phyloP scores from a whole-genome alignment of 139 green algal genomes.

The Chlamydomonas schloesseri region DNA sequence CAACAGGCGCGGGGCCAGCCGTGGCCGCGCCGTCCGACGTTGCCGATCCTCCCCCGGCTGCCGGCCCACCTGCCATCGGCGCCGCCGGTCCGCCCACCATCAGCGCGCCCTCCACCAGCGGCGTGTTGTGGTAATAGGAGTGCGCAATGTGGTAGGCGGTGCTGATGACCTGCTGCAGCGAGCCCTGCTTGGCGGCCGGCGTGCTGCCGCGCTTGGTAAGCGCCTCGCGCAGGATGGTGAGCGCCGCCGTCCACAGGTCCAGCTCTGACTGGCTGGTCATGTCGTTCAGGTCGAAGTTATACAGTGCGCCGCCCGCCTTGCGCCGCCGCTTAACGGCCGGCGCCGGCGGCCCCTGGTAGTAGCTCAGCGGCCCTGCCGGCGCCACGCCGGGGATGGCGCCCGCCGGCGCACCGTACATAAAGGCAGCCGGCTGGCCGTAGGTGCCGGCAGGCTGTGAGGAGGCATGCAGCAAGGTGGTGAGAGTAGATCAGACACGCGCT shows the following conservation, averaged over 20 bases:
- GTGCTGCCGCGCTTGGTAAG: not conserved
- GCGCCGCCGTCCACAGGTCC: constrained; percentile 8
- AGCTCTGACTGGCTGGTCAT: constrained; percentile 9
- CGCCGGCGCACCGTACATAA: not conserved
- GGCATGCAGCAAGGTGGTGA: too few species aligned
- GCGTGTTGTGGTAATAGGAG: not conserved
- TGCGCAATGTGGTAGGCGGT: constrained; percentile 1
- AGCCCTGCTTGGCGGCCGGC: not conserved
- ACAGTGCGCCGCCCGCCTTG: not conserved
- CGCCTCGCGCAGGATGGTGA: not conserved
- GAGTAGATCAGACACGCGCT: too few species aligned
- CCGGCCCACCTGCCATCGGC: too few species aligned
- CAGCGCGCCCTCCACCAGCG: not conserved
- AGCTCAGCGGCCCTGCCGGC: not conserved
- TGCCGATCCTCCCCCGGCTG: not conserved
- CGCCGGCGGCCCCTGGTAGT: constrained; percentile 17
- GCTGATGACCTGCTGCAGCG: not conserved
- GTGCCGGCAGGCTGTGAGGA: too few species aligned
- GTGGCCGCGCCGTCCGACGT: not conserved
- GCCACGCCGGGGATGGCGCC: not conserved
- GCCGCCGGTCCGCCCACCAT: too few species aligned
- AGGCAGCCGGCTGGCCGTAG: not conserved
- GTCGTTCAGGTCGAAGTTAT: not conserved
- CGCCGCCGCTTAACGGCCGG: constrained; percentile 6
- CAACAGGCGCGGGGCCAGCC: not conserved